A percentile compares a stretch with the other conserved stretches of the same genome.
Conservation (phyloP, 192 early-diverging fungal species). For the Anaeromyces robustus region DNA sequence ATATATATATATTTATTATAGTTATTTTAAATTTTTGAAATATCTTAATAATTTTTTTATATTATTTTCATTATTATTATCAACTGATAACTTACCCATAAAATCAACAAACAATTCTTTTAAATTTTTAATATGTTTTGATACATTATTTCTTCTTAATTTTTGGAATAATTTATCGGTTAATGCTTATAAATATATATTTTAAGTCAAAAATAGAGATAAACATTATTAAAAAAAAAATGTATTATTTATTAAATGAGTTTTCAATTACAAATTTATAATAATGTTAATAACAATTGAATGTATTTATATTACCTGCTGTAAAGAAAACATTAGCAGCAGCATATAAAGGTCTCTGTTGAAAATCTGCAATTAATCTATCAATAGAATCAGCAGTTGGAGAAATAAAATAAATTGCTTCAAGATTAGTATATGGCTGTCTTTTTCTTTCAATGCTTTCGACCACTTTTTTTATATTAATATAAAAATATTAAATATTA, state of each 20-base stretch:
- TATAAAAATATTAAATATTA: no score
- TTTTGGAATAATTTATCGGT: constrained; percentile 42
- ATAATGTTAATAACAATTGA: background rate
- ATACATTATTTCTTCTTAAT: constrained; percentile 32
- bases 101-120: constrained; percentile 75
- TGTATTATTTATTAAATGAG: background rate
- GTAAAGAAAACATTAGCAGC: constrained; percentile 41
- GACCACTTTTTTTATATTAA: constrained; percentile 17
- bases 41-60: no score
- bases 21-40: no score
- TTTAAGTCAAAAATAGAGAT: no score
- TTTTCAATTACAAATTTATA: no score
- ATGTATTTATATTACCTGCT: background rate
- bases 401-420: constrained; percentile 43
- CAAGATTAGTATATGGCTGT: constrained; percentile 30
- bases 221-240: background rate
- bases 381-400: constrained; percentile 20
- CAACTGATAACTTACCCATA: constrained; percentile 29
- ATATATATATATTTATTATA: no score
- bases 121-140: constrained; percentile 39
- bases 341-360: constrained; percentile 29
- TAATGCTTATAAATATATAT: constrained; percentile 22
- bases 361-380: constrained; percentile 29
- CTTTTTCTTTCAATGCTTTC: constrained; percentile 28
- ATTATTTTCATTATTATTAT: no score